A percentile compares a stretch with the other conserved stretches of the same genome.
phyloP scores from a whole-genome alignment of 2,329 filamentous ascomycete genomes.

The Stachybotrys echinatus region DNA sequence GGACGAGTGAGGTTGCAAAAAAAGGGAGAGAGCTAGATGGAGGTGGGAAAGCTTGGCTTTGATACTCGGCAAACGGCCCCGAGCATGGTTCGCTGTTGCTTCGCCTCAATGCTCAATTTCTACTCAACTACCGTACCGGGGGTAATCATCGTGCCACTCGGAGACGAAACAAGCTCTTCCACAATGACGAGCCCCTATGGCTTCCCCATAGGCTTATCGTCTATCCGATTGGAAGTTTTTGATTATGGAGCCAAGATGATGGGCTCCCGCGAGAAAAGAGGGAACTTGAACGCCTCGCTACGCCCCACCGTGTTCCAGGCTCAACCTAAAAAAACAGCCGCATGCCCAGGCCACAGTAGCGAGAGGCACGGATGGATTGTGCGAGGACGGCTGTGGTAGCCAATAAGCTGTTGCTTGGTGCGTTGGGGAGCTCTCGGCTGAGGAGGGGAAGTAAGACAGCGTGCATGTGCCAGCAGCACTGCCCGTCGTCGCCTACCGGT shows the following conservation, averaged over 20 bases:
- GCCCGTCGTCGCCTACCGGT: background rate
- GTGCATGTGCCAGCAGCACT: background rate
- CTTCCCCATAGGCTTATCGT: too few relatives aligned
- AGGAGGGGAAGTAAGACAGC: background rate
- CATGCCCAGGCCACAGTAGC: too few relatives aligned
- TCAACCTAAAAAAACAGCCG: background rate
- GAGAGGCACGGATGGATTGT: too few relatives aligned
- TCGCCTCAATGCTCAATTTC: background rate
- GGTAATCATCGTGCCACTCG: too few relatives aligned
- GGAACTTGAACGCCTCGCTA: background rate
- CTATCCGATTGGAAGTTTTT: too few relatives aligned
- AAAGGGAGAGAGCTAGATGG: background rate
- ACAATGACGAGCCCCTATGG: too few relatives aligned
- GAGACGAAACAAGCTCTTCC: too few relatives aligned
- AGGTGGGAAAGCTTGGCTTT: background rate
- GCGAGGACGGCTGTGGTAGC: background rate
- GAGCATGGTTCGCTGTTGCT: background rate
- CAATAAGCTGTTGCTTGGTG: background rate
- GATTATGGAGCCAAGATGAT: too few relatives aligned
- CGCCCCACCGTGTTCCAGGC: background rate
- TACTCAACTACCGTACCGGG: background rate
- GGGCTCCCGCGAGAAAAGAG: too few relatives aligned
- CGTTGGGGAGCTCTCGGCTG: background rate
- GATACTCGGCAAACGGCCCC: background rate
- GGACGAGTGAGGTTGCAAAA: background rate